Evolutionary conservation across 331 rosid genomes (phyloP).

Genomic region (Saraca asoca): DNA sequence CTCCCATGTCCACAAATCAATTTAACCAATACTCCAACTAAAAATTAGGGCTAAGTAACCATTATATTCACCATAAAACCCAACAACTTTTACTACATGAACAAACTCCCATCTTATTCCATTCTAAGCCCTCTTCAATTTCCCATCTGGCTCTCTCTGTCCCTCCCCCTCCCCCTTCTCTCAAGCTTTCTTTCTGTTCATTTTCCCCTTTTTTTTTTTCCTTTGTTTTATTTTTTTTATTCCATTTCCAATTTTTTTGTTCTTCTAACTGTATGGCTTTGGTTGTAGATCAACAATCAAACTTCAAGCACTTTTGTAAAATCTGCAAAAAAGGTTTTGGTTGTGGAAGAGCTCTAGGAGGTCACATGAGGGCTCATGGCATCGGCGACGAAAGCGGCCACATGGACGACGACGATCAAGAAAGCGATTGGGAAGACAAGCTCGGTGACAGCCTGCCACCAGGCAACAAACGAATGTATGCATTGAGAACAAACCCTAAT

Average conservation of each 20-base stretch:
- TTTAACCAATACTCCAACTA: conserved; percentile 64
- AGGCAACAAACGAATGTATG: conserved; percentile 75
- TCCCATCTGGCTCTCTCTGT: neutral
- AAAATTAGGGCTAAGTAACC: conserved; percentile 70
- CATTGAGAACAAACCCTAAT: conserved; percentile 83
- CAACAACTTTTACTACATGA: conserved; percentile 56
- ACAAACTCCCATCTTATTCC: conserved; percentile 42
- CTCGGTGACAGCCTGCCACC: conserved; percentile 46
- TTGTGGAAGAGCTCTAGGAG: conserved; percentile 93
- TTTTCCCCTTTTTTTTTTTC: neutral
- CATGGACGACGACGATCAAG: conserved; percentile 66
- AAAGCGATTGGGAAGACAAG: conserved; percentile 78
- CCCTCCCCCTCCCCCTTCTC: neutral
- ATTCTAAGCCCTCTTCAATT: conserved; percentile 33
- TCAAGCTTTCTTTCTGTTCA: neutral
- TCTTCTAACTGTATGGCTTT: conserved; percentile 56
- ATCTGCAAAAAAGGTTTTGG: conserved; percentile 92
- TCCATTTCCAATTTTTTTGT: neutral
- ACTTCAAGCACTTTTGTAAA: conserved; percentile 83
- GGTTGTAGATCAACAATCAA: conserved; percentile 60
- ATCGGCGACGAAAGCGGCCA: conserved; percentile 59
- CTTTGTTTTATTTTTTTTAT: neutral
- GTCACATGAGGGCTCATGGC: conserved; percentile 99
- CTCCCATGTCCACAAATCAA: conserved; percentile 58
- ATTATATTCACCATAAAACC: conserved; percentile 54